Evolutionary conservation across 768 basidiomycete species (phyloP).

Genomic region (Candolleomyces aberdarensis): DNA sequence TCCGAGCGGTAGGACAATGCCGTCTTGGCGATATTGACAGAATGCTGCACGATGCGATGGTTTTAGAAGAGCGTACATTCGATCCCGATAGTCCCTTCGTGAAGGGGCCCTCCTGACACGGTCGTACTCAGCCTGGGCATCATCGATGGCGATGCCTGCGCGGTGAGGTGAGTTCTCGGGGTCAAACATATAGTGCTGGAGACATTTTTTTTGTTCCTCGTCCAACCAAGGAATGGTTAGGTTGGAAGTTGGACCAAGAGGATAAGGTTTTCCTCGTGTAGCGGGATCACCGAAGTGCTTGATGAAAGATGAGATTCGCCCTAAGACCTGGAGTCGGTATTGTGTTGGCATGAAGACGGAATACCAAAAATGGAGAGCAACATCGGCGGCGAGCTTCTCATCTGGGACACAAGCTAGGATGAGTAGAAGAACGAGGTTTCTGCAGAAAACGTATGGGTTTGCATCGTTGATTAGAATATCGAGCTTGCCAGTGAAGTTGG

Average conservation of each 20-base stretch:
- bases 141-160: slow-evolving; percentile 2
- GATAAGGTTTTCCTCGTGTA: neutral
- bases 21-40: slow-evolving; percentile 34
- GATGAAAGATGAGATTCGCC: slow-evolving; percentile 18
- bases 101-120: slow-evolving; percentile 32
- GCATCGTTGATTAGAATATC: slow-evolving; percentile 41
- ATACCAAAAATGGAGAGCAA: slow-evolving; percentile 48
- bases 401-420: slow-evolving; percentile 35
- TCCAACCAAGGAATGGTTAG: slow-evolving; percentile 3
- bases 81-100: slow-evolving; percentile 35
- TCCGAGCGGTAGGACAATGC: slow-evolving; percentile 49
- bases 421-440: slow-evolving; percentile 41
- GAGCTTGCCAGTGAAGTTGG: slow-evolving; percentile 35
- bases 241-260: neutral
- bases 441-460: slow-evolving; percentile 23
- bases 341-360: slow-evolving; percentile 38
- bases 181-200: neutral
- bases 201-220: neutral
- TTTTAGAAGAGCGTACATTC: slow-evolving; percentile 31
- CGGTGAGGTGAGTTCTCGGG: neutral
- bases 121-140: slow-evolving; percentile 30
- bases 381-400: slow-evolving; percentile 33
- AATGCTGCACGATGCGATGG: slow-evolving; percentile 46
- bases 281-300: neutral
- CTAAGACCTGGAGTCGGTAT: slow-evolving; percentile 17